Evolutionary conservation across 495 filamentous ascomycete species (phyloP).

Genomic region (Gamarada debralockiae): DNA sequence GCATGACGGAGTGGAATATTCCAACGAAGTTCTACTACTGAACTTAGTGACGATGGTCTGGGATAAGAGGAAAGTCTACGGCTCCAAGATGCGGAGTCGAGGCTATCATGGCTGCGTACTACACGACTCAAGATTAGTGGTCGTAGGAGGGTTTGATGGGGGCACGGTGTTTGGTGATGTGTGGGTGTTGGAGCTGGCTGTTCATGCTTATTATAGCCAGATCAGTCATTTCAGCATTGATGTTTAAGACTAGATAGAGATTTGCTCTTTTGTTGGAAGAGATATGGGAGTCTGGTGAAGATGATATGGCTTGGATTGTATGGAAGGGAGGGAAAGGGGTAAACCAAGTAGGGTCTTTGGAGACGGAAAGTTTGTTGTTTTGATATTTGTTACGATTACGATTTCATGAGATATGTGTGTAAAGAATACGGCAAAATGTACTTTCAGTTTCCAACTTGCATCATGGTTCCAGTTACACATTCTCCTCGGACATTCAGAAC

Average conservation of each 20-base stretch:
- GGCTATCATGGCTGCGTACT: constrained; percentile 62
- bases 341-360: too few species aligned
- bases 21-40: constrained; percentile 57
- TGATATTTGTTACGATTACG: too few species aligned
- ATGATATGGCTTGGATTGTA: too few species aligned
- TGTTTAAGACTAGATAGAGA: constrained; percentile 40
- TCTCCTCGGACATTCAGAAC: too few species aligned
- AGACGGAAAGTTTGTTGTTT: too few species aligned
- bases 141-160: constrained; percentile 63
- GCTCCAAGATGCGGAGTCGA: constrained; percentile 53
- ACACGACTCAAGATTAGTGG: constrained; percentile 54
- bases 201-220: constrained; percentile 64
- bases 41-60: constrained; percentile 67
- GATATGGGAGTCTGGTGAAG: too few species aligned
- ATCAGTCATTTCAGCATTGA: constrained; percentile 66
- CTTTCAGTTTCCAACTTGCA: too few species aligned
- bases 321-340: too few species aligned
- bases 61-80: constrained; percentile 60
- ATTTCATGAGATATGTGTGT: too few species aligned
- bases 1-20: constrained; percentile 65
- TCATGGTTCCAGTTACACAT: too few species aligned
- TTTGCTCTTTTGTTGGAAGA: too few species aligned
- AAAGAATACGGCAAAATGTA: too few species aligned
- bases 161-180: constrained; percentile 60
- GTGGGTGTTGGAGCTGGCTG: constrained; percentile 58